A percentile compares a stretch with the other conserved stretches of the same genome.
Conservation (phyloP, 345 rosid genomes). For the Moricandia moricandioides region DNA sequence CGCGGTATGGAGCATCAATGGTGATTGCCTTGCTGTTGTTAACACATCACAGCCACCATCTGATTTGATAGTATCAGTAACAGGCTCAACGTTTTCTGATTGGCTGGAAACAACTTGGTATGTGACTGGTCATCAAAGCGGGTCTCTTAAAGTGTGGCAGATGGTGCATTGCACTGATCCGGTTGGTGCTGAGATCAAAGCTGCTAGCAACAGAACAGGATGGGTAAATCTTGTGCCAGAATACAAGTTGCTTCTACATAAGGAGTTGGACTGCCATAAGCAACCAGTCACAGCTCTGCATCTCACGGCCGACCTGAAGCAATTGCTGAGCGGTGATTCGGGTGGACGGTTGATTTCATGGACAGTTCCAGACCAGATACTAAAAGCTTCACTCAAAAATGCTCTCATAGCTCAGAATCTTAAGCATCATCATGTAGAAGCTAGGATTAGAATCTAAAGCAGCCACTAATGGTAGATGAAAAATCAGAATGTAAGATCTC, state of each 20-base stretch:
- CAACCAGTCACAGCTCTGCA: slow-evolving; percentile 48
- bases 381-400: slow-evolving; percentile 45
- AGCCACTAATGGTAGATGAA: not conserved
- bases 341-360: not conserved
- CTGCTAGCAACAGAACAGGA: slow-evolving; percentile 44
- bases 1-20: slow-evolving; percentile 97
- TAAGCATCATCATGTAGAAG: slow-evolving; percentile 6
- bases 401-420: not conserved
- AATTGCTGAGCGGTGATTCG: not conserved
- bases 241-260: slow-evolving; percentile 75
- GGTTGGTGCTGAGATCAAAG: slow-evolving; percentile 46
- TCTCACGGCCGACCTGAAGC: not conserved
- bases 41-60: slow-evolving; percentile 93
- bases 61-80: slow-evolving; percentile 82
- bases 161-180: slow-evolving; percentile 74
- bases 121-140: slow-evolving; percentile 98
- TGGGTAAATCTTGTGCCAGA: slow-evolving; percentile 70
- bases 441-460: slow-evolving; percentile 10
- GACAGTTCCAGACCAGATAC: slow-evolving; percentile 81
- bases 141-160: slow-evolving; percentile 92
- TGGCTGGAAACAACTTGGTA: slow-evolving; percentile 95
- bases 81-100: slow-evolving; percentile 78
- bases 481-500: not conserved
- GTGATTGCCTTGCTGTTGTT: slow-evolving; percentile 88
- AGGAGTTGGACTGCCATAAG: slow-evolving; percentile 80